Conservation (phyloP, 2,329 filamentous ascomycete species). For the Fusarium agapanthi region DNA sequence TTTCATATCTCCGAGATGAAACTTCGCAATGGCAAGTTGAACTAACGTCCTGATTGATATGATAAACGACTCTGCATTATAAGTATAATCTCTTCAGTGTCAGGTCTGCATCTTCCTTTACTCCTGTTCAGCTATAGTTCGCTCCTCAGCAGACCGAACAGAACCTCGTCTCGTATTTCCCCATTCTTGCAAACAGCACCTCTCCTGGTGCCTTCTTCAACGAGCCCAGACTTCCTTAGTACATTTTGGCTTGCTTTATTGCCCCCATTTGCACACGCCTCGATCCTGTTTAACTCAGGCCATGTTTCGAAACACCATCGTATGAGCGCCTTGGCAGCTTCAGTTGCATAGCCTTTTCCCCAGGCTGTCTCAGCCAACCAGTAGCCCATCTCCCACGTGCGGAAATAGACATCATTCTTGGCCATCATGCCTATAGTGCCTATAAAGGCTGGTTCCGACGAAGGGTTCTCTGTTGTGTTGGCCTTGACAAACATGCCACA, state of each 20-base stretch:
- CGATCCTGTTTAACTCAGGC: constrained; percentile 52
- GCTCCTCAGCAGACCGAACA: constrained; percentile 52
- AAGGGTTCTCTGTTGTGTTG: constrained; percentile 40
- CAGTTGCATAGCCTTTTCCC: constrained; percentile 57
- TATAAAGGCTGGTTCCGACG: constrained; percentile 40
- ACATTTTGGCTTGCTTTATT: constrained; percentile 56
- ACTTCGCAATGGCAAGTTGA: neutral
- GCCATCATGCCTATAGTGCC: constrained; percentile 54
- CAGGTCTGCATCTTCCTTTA: neutral
- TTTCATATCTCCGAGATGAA: neutral
- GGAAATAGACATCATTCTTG: constrained; percentile 50
- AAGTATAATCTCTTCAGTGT: neutral
- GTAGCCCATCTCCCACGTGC: constrained; percentile 60
- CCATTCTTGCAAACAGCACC: constrained; percentile 55
- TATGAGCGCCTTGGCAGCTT: constrained; percentile 50
- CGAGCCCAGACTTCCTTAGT: constrained; percentile 54
- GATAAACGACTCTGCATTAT: neutral
- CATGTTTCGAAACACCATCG: constrained; percentile 56
- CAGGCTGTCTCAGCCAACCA: constrained; percentile 54
- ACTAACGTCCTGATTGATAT: neutral
- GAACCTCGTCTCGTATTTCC: constrained; percentile 47
- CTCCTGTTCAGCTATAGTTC: constrained; percentile 37
- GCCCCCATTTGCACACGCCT: constrained; percentile 48
- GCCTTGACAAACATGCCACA: constrained; percentile 50
- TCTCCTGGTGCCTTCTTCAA: constrained; percentile 54